A percentile compares a stretch with the other conserved stretches of the same genome.
phyloP scores from a whole-genome alignment of 148 eudicot species.

The Spergularia bocconei region DNA sequence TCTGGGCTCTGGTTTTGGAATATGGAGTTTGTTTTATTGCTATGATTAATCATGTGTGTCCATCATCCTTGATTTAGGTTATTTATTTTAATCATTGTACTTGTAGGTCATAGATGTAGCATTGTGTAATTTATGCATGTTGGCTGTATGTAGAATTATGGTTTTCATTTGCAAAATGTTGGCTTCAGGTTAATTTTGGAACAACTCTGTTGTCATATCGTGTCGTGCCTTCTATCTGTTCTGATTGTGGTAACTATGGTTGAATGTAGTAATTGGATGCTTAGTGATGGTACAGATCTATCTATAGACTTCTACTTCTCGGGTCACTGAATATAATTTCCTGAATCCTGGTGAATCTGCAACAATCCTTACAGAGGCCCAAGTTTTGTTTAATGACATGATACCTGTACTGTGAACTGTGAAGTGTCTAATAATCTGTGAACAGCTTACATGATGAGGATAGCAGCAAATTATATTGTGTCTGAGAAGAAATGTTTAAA shows the following conservation, averaged over 20 bases:
- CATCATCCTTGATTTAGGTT: too few species aligned
- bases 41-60: too few species aligned
- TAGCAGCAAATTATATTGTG: not conserved
- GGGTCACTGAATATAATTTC: too few species aligned
- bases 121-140: not conserved
- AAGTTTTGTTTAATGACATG: not conserved
- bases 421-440: not conserved
- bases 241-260: not conserved
- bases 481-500: not conserved
- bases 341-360: not conserved
- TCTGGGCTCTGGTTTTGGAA: not conserved
- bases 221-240: not conserved
- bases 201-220: not conserved
- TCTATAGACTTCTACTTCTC: not conserved
- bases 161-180: not conserved
- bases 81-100: not conserved
- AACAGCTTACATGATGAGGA: not conserved
- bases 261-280: not conserved
- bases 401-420: not conserved
- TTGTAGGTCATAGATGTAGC: not conserved
- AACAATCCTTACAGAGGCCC: not conserved
- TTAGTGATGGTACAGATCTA: not conserved
- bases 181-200: not conserved
- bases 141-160: not conserved
- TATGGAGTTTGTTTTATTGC: too few species aligned